Conservation (phyloP, 805 yeast species). For the Suhomyces vadensis region DNA sequence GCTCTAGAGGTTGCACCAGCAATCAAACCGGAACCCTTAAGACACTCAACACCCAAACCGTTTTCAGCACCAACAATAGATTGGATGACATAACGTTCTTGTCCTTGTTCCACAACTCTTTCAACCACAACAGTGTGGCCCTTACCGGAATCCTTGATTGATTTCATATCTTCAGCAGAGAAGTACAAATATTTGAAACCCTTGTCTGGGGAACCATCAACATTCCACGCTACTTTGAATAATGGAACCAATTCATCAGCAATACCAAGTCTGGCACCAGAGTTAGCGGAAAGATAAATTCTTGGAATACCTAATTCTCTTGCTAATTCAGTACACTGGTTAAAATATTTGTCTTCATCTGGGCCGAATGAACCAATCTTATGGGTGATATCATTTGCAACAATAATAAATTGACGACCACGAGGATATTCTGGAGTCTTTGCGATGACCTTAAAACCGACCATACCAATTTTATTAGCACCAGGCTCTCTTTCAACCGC, state of each 20-base stretch:
- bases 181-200: slow-evolving; percentile 91
- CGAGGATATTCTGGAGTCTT: slow-evolving; percentile 97
- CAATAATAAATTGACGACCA: slow-evolving; percentile 89
- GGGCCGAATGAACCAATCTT: slow-evolving; percentile 99
- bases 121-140: slow-evolving; percentile 69
- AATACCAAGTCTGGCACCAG: slow-evolving; percentile 98
- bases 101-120: slow-evolving; percentile 79
- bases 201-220: slow-evolving; percentile 67
- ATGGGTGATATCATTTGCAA: slow-evolving; percentile 96
- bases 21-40: slow-evolving; percentile 96
- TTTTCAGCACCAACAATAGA: slow-evolving; percentile 92
- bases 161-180: slow-evolving; percentile 61
- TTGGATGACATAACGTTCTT: slow-evolving; percentile 76
- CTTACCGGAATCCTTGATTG: slow-evolving; percentile 60
- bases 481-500: slow-evolving; percentile 96
- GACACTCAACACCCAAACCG: slow-evolving; percentile 97
- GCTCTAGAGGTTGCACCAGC: slow-evolving; percentile 99
- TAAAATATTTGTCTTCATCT: slow-evolving; percentile 87
- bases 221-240: slow-evolving; percentile 92
- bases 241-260: slow-evolving; percentile 93
- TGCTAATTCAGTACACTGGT: slow-evolving; percentile 89
- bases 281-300: slow-evolving; percentile 93
- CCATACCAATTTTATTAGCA: slow-evolving; percentile 95
- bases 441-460: slow-evolving; percentile 86
- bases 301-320: slow-evolving; percentile 92